These are phyloP conservation scores for Dacryopinax spathularia DNA, from an alignment of 768 basidiomycete genomes.

Conservation along the genomic window DNA sequence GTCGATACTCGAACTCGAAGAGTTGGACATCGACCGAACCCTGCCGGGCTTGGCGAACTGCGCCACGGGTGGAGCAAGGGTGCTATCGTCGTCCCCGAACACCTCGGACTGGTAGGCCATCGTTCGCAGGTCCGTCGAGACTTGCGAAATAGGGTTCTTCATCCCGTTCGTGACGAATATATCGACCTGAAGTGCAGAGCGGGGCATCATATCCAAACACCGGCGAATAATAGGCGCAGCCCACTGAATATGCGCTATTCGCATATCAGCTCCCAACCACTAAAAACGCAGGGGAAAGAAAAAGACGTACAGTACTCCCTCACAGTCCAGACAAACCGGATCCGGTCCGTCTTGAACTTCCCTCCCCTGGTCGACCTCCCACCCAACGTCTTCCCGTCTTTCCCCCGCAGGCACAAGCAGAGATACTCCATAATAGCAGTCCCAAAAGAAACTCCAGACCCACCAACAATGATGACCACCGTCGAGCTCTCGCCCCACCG, in stretches of 20 bases:
- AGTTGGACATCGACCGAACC: constrained; percentile 10
- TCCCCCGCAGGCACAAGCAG: constrained; percentile 41
- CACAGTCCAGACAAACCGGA: constrained; percentile 64
- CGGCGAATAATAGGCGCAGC: constrained; percentile 50
- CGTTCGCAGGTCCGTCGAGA: constrained; percentile 7
- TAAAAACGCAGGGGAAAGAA: not conserved
- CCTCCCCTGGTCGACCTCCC: constrained; percentile 19
- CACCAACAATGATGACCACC: constrained; percentile 51
- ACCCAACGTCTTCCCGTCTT: constrained; percentile 38
- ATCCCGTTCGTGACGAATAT: constrained; percentile 51
- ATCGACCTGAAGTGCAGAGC: constrained; percentile 42
- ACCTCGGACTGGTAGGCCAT: constrained; percentile 3
- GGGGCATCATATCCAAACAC: constrained; percentile 42
- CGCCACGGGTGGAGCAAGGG: constrained; percentile 28
- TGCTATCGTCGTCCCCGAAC: constrained; percentile 13
- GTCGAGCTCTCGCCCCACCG: constrained; percentile 46
- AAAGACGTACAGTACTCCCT: constrained; percentile 52
- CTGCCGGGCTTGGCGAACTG: constrained; percentile 14
- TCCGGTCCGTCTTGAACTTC: constrained; percentile 33
- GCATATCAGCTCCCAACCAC: not conserved
- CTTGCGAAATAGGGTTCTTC: constrained; percentile 24
- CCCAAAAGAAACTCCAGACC: constrained; percentile 63
- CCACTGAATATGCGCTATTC: constrained; percentile 60
- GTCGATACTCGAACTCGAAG: constrained; percentile 10
- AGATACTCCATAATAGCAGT: constrained; percentile 50